A percentile compares a stretch with the other conserved stretches of the same genome.
phyloP scores from a whole-genome alignment of 441 rosid species.

The Flueggea neowawraea region DNA sequence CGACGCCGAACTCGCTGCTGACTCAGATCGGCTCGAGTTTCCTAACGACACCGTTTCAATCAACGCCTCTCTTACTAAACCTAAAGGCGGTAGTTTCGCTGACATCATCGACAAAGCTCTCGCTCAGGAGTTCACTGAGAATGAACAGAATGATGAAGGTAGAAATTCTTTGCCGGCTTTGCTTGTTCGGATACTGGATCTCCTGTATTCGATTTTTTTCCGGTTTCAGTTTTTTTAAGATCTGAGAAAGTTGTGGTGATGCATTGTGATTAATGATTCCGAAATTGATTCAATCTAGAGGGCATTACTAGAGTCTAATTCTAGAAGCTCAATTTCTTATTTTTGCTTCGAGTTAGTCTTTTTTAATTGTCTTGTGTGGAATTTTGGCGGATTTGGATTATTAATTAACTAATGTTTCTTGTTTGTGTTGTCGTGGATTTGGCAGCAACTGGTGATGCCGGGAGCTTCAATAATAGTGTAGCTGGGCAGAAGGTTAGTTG shows the following conservation, averaged over 20 bases:
- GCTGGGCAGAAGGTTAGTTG: conserved; percentile 69
- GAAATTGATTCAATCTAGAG: too few relatives aligned
- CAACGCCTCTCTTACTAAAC: conserved; percentile 31
- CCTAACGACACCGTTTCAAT: conserved; percentile 20
- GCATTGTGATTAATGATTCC: not conserved
- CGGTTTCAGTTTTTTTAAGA: conserved; percentile 8
- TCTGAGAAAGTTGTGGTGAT: not conserved
- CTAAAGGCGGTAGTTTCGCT: conserved; percentile 40
- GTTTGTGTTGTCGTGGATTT: conserved; percentile 4
- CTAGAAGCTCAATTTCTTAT: too few relatives aligned
- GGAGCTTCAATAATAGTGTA: conserved; percentile 81
- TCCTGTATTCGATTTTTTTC: too few relatives aligned
- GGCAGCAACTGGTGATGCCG: conserved; percentile 55
- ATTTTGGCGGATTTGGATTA: too few relatives aligned
- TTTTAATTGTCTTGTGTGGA: too few relatives aligned
- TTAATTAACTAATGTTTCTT: too few relatives aligned
- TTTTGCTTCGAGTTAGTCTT: too few relatives aligned
- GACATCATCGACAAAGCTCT: conserved; percentile 55
- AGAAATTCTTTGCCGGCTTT: conserved; percentile 1
- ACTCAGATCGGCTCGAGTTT: conserved; percentile 29
- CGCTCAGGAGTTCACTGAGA: conserved; percentile 48
- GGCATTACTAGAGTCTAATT: too few relatives aligned
- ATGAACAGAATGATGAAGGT: conserved; percentile 41
- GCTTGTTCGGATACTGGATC: too few relatives aligned
- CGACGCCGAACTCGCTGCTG: conserved; percentile 6